Evolutionary conservation across 345 rosid species (phyloP), one percentile per base, ranked within the genome.

Genomic region (Aquilaria yunnanensis): DNA sequence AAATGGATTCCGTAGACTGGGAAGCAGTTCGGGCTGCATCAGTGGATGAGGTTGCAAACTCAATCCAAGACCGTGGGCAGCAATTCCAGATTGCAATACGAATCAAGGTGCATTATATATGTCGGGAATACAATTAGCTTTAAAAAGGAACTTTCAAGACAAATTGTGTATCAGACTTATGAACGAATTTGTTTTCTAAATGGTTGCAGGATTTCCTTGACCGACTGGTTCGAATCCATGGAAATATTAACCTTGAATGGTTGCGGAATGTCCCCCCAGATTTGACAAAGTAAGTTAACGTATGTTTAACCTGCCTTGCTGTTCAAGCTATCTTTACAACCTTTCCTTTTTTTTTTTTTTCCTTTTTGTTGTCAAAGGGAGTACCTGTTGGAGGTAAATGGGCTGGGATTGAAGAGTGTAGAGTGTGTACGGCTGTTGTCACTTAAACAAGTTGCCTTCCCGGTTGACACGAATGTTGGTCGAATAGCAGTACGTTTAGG

Each of bases 401-500:
- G 98, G 0, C 14, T 92, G 54, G 89, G 98, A 16, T 52, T 83
- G 77, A 88, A 92, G 62, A 89, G 95, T 54, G 85, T 82, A 4
- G 94, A 92, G 32, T 86, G 96, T 37, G 59, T 85, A 5, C 83
- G 88, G 31, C 82, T 86, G 37, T 70, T 92, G 70, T 59, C 83
- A 13, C 85, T 88, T 63, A 69, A 69, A 48, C 82, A 79, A 33
- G 58, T 64, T 37, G 92, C 92, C 32, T 88, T 88, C 54, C 94
- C 92, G 11, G 92, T 88, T 66, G 92, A 86, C 57, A 71, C 76
- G n/a, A 86, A 92, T 76, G 92, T 92, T 33, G 90, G 70, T 12
- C 82, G 94, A 5, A 83, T 86, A 62, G 80, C 81, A 2, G 85
- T 92, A 50, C 84, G 96, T 2, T 75, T 91, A 48, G 94, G 92